These are phyloP conservation scores for Fraxinus paxiana DNA, from an alignment of 305 asterid species.

Conservation along the genomic window DNA sequence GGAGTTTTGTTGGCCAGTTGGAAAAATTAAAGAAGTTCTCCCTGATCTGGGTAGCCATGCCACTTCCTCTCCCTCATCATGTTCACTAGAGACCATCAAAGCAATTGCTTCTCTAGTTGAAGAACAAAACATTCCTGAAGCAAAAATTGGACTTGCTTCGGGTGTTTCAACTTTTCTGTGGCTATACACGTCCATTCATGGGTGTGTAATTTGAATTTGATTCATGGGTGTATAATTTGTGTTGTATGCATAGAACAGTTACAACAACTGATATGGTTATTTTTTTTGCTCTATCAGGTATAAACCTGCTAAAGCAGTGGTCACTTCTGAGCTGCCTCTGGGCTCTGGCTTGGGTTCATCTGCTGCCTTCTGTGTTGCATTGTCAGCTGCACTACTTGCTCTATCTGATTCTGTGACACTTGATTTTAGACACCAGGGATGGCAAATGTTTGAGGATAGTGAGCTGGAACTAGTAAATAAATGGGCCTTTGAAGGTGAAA, in stretches of 20 bases:
- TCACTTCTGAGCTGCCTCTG: slow-evolving; percentile 83
- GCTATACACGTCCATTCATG: slow-evolving; percentile 79
- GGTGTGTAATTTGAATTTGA: slow-evolving; percentile 40
- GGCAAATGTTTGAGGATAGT: slow-evolving; percentile 67
- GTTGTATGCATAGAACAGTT: background rate
- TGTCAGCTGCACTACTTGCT: slow-evolving; percentile 78
- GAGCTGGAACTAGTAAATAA: slow-evolving; percentile 79
- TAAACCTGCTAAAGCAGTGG: slow-evolving; percentile 78
- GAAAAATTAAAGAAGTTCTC: slow-evolving; percentile 65
- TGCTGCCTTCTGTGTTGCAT: slow-evolving; percentile 86
- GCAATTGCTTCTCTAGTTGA: slow-evolving; percentile 71
- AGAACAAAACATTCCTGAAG: slow-evolving; percentile 69
- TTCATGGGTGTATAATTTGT: slow-evolving; percentile 2
- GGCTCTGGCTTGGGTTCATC: slow-evolving; percentile 99
- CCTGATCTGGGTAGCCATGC: slow-evolving; percentile 47
- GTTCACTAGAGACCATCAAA: slow-evolving; percentile 65
- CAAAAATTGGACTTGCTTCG: slow-evolving; percentile 57
- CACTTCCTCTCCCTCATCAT: slow-evolving; percentile 61
- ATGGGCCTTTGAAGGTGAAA: slow-evolving; percentile 98
- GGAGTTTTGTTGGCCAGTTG: slow-evolving; percentile 84
- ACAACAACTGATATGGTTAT: slow-evolving; percentile 26
- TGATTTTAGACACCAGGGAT: slow-evolving; percentile 79
- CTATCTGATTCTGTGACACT: slow-evolving; percentile 57
- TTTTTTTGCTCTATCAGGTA: slow-evolving; percentile 39
- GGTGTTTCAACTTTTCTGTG: slow-evolving; percentile 89